These are phyloP conservation scores for Pyrenophora seminiperda DNA, from an alignment of 2,329 filamentous ascomycete genomes.

Conservation along the genomic window DNA sequence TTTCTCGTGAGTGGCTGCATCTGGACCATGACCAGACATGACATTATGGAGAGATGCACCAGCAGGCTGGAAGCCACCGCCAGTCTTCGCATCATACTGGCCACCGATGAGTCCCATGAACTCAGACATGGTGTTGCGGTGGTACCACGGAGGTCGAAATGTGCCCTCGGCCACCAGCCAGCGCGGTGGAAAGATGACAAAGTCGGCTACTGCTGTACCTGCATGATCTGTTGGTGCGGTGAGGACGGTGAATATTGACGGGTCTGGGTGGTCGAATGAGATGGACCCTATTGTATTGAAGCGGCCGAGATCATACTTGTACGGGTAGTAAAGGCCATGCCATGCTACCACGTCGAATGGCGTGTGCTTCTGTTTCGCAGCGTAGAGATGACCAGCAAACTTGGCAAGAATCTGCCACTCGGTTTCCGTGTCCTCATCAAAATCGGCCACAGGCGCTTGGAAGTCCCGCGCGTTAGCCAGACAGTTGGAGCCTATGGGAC, in stretches of 20 bases:
- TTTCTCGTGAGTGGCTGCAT: constrained; percentile 63
- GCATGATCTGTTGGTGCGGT: constrained; percentile 64
- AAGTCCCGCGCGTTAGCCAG: constrained; percentile 71
- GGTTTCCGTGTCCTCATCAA: constrained; percentile 60
- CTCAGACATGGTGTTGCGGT: constrained; percentile 71
- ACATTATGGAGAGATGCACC: constrained; percentile 72
- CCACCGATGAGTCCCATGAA: constrained; percentile 70
- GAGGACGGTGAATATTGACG: constrained; percentile 69
- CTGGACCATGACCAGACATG: constrained; percentile 73
- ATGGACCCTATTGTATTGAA: constrained; percentile 63
- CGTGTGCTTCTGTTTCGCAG: constrained; percentile 65
- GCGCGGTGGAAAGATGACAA: constrained; percentile 73
- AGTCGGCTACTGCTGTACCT: constrained; percentile 67
- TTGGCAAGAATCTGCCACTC: constrained; percentile 66
- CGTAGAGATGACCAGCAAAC: constrained; percentile 65
- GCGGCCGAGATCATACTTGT: constrained; percentile 63
- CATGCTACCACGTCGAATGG: constrained; percentile 75
- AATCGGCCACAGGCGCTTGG: constrained; percentile 63
- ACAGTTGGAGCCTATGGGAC: constrained; percentile 68
- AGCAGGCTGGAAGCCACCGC: constrained; percentile 64
- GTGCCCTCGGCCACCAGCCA: constrained; percentile 73
- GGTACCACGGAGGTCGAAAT: constrained; percentile 74
- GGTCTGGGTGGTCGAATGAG: constrained; percentile 68
- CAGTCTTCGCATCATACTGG: constrained; percentile 65
- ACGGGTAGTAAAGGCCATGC: constrained; percentile 71